Conservation (phyloP, 257 asterid genomes). For the Nicotiana tomentosiformis region DNA sequence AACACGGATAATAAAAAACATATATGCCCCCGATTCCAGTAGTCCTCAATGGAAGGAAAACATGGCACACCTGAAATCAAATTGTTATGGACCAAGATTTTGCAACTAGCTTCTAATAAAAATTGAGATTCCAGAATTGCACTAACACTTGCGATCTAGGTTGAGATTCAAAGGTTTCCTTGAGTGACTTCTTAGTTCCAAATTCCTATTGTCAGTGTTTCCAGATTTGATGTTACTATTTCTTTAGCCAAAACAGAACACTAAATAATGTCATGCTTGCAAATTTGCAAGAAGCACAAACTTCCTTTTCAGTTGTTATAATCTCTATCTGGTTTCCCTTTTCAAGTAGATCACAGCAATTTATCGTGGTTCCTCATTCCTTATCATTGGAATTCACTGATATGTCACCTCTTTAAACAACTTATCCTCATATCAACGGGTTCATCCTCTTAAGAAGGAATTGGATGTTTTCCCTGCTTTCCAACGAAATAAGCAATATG, state of each 20-base stretch:
- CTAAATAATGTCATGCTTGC: background rate
- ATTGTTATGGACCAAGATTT: background rate
- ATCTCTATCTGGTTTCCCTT: background rate
- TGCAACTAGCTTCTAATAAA: background rate
- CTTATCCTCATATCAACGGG: background rate
- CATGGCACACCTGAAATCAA: background rate
- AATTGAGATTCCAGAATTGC: background rate
- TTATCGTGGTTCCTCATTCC: background rate
- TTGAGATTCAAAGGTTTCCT: background rate
- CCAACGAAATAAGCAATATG: no score
- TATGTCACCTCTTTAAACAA: background rate
- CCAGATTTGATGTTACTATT: background rate
- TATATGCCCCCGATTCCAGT: background rate
- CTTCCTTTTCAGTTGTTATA: background rate
- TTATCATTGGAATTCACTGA: no score
- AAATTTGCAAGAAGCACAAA: background rate
- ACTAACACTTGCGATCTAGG: background rate
- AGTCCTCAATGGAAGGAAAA: background rate
- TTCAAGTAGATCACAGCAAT: background rate
- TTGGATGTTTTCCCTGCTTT: background rate
- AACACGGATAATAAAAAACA: background rate
- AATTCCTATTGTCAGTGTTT: background rate
- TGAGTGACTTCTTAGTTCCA: background rate
- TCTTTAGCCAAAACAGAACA: background rate
- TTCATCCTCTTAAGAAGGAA: background rate